phyloP scores from a whole-genome alignment of 1,139 yeast species.

The Dujonia santamariae region DNA sequence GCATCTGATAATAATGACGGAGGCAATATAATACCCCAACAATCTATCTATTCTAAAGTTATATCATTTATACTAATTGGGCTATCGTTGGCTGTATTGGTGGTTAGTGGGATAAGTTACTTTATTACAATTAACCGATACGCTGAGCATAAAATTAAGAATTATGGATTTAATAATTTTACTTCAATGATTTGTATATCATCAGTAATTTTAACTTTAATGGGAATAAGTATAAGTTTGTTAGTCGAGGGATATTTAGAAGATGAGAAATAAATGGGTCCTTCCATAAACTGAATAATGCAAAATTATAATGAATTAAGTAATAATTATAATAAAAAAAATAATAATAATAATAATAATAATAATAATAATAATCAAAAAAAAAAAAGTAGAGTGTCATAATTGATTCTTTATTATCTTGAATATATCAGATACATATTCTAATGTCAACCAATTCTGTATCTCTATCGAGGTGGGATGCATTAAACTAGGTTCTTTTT shows the following conservation, averaged over 20 bases:
- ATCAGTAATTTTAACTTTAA: constrained; percentile 36
- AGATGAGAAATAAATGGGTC: too few species aligned
- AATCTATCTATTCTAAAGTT: constrained; percentile 25
- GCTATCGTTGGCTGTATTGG: constrained; percentile 38
- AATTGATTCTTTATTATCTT: too few species aligned
- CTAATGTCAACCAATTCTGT: too few species aligned
- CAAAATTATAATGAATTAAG: too few species aligned
- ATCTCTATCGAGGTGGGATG: too few species aligned
- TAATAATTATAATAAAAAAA: too few species aligned
- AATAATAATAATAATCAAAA: too few species aligned
- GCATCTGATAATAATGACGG: constrained; percentile 9
- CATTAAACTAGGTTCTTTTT: too few species aligned
- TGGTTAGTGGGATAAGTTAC: constrained; percentile 44
- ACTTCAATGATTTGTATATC: constrained; percentile 38
- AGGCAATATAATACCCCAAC: constrained; percentile 9
- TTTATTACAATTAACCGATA: constrained; percentile 45
- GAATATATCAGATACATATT: too few species aligned
- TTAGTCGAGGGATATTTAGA: constrained; percentile 37
- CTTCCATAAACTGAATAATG: too few species aligned
- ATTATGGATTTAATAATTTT: constrained; percentile 35
- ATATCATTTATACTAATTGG: constrained; percentile 38
- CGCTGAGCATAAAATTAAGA: constrained; percentile 40
- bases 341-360: too few species aligned
- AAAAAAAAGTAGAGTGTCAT: too few species aligned
- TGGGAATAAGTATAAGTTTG: constrained; percentile 42